These are phyloP conservation scores for Hirsutella rhossiliensis DNA, from an alignment of 2,329 filamentous ascomycete genomes.

Conservation along the genomic window DNA sequence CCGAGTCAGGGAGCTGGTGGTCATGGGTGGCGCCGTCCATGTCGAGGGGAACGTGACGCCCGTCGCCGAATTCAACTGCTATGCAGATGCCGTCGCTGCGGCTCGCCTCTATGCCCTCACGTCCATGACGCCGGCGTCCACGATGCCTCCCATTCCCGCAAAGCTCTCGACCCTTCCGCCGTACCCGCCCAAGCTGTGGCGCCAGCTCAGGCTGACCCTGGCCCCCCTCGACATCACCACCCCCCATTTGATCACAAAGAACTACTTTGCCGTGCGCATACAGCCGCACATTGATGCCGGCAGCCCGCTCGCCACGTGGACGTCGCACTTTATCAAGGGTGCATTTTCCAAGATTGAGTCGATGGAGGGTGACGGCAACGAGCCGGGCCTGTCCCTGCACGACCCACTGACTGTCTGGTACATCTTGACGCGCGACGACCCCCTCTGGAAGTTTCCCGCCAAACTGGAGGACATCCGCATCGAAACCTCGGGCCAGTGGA, in stretches of 20 bases:
- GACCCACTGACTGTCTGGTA: constrained; percentile 76
- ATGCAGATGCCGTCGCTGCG: constrained; percentile 71
- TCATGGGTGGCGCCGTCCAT: constrained; percentile 86
- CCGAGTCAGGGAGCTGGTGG: constrained; percentile 76
- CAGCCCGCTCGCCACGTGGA: constrained; percentile 65
- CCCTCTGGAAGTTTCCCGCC: constrained; percentile 43
- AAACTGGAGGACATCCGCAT: constrained; percentile 73
- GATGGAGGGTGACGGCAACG: constrained; percentile 44
- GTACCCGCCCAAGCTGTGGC: constrained; percentile 54
- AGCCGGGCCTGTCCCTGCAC: constrained; percentile 56
- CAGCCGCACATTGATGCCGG: constrained; percentile 43
- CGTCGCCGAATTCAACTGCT: constrained; percentile 89
- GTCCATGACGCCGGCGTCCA: constrained; percentile 59
- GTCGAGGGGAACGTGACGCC: constrained; percentile 74
- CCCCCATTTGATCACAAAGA: constrained; percentile 51
- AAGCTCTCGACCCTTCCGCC: constrained; percentile 37
- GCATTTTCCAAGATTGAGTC: constrained; percentile 57
- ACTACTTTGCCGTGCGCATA: constrained; percentile 45
- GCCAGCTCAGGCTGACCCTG: constrained; percentile 52
- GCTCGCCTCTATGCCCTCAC: constrained; percentile 69
- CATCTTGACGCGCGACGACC: constrained; percentile 48
- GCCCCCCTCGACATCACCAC: constrained; percentile 72
- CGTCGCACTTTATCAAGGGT: constrained; percentile 57
- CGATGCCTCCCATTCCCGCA: constrained; percentile 59
- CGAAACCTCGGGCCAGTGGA: constrained; percentile 90